phyloP scores from a whole-genome alignment of 192 early-diverging fungal genomes.

The Geosiphon pyriformis region DNA sequence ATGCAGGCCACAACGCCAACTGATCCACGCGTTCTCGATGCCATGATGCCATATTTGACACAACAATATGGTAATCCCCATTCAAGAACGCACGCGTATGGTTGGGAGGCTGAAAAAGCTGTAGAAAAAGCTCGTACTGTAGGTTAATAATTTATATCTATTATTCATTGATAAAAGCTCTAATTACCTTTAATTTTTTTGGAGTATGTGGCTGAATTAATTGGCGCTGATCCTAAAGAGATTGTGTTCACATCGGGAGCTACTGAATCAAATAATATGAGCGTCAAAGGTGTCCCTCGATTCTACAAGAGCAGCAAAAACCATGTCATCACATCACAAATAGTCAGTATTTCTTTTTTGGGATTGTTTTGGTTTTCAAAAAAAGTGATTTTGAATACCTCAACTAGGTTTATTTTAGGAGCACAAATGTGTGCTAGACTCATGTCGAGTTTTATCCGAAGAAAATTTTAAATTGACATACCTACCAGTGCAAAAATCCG shows the following conservation, averaged over 20 bases:
- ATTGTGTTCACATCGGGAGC: slow-evolving; percentile 95
- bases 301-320: slow-evolving; percentile 93
- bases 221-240: slow-evolving; percentile 94
- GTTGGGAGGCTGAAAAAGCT: slow-evolving; percentile 91
- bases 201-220: slow-evolving; percentile 78
- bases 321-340: slow-evolving; percentile 96
- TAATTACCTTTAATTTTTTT: slow-evolving; percentile 2
- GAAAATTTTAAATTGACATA: slow-evolving; percentile 97
- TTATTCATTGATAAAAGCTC: background rate
- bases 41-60: slow-evolving; percentile 92
- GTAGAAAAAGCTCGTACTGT: slow-evolving; percentile 84
- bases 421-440: slow-evolving; percentile 98
- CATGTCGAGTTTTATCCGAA: slow-evolving; percentile 90
- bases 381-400: background rate
- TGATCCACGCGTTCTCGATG: slow-evolving; percentile 88
- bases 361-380: background rate
- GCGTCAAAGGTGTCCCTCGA: slow-evolving; percentile 89
- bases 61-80: slow-evolving; percentile 94
- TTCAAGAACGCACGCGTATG: slow-evolving; percentile 93
- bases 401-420: slow-evolving; percentile 45
- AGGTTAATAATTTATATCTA: slow-evolving; percentile 12
- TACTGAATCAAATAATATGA: slow-evolving; percentile 94
- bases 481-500: slow-evolving; percentile 78
- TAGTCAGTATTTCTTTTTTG: slow-evolving; percentile 33
- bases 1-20: slow-evolving; percentile 90